These are phyloP conservation scores for Colletotrichum kahawae DNA, from an alignment of 2,329 filamentous ascomycete genomes.

Conservation along the genomic window DNA sequence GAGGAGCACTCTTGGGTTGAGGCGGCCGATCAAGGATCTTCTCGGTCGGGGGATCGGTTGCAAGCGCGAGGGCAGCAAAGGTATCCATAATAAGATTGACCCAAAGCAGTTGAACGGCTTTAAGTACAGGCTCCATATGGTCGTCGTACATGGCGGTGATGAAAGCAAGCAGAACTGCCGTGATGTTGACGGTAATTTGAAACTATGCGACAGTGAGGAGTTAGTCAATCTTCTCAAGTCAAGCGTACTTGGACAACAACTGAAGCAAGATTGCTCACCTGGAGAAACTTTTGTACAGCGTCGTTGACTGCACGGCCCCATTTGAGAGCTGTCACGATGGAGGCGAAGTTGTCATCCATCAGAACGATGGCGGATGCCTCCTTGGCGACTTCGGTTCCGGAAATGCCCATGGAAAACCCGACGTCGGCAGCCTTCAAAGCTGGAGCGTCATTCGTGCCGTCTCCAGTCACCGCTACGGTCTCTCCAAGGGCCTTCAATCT, in stretches of 20 bases:
- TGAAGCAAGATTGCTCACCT: constrained; percentile 37
- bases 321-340: constrained; percentile 69
- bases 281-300: constrained; percentile 71
- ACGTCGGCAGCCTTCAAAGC: constrained; percentile 70
- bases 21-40: constrained; percentile 60
- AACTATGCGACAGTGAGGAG: constrained; percentile 44
- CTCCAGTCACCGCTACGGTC: constrained; percentile 68
- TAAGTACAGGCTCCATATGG: constrained; percentile 63
- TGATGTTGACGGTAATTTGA: constrained; percentile 74
- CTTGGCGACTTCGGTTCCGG: constrained; percentile 71
- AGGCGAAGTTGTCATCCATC: constrained; percentile 70
- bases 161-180: constrained; percentile 69
- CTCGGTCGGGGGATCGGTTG: constrained; percentile 65
- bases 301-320: constrained; percentile 74
- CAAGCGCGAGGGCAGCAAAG: constrained; percentile 68
- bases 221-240: neutral
- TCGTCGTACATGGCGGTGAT: constrained; percentile 64
- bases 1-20: constrained; percentile 68
- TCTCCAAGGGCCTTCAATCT: constrained; percentile 58
- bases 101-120: constrained; percentile 71
- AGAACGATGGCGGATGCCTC: constrained; percentile 71
- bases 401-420: constrained; percentile 72
- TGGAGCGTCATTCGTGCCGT: constrained; percentile 71
- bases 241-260: constrained; percentile 40
- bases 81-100: constrained; percentile 75